Evolutionary conservation across 306 rosid species (phyloP), one percentile per base, ranked within the genome.

Genomic region (Spatholobus suberectus): DNA sequence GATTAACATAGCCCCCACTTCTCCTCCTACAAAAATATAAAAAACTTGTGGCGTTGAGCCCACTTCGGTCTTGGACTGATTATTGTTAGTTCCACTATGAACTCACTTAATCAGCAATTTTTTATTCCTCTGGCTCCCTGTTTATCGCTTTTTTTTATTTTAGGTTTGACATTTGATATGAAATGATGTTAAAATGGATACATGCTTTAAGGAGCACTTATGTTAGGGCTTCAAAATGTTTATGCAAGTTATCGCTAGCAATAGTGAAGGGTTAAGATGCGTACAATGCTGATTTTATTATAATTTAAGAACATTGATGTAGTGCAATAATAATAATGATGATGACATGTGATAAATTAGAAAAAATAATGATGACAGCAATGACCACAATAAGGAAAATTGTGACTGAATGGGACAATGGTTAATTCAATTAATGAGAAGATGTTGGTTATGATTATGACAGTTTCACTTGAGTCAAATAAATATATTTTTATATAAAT

Each of bases 1-100:
- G 83, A 79, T 87, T 43, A 59, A 73, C 88, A 84, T 37, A 82
- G 73, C 55, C 79, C 71, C 66, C 85, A 20, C 73, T 61, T 75
- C 65, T 75, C 65, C 63, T 69, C 81, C 76, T 11, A 81, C 81
- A 13, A 26, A 49, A 52, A 20, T 2, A 68, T 13, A 24, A 38
- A 61, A 10, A 78, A 34, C 70, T 70, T 67, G 82, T 66, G 71
- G 47, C 80, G 44, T 46, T 58, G 46, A 81, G 59, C 69, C 73
- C 87, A 75, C 83, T 43, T 66, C 61, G 67, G 76, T 80, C 82
- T 69, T 57, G 38, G 49, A 76, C 12, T 78, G 49, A 85, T 85
- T 44, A 85, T 77, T 72, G 37, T 76, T 34, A 71, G 26, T 77
- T 52, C 86, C 84, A 81, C 80, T 77, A 83, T 49, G 14, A 49